phyloP scores from a whole-genome alignment of 371 early-diverging fungal genomes.

The Mucor plumbeus region DNA sequence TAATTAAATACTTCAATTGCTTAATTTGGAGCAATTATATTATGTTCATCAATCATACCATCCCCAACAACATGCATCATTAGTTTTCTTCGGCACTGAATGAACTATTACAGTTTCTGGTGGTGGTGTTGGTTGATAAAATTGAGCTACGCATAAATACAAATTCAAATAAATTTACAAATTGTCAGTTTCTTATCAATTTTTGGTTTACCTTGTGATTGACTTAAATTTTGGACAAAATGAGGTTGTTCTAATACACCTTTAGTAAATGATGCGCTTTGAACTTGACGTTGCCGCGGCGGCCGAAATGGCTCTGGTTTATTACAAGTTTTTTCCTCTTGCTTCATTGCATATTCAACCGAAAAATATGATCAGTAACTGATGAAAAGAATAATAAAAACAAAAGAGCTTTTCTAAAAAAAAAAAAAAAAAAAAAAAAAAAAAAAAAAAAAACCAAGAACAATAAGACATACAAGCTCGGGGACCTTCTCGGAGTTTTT shows the following conservation, averaged over 20 bases:
- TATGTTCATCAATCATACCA: constrained; percentile 18
- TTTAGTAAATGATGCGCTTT: constrained; percentile 5
- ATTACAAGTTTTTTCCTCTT: neutral
- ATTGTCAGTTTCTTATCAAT: neutral
- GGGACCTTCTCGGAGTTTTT: constrained; percentile 4
- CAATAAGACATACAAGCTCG: neutral
- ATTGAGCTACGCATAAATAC: constrained; percentile 2
- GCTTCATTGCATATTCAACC: constrained; percentile 4
- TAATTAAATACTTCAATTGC: neutral
- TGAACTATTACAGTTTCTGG: constrained; percentile 30
- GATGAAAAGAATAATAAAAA: neutral
- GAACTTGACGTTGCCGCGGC: neutral
- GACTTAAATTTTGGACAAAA: neutral
- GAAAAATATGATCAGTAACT: neutral
- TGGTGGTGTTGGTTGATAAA: constrained; percentile 33
- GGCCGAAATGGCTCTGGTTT: neutral
- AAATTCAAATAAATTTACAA: neutral
- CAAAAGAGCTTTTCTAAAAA: neutral
- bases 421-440: neutral
- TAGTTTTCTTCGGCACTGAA: constrained; percentile 28
- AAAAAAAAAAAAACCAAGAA: neutral
- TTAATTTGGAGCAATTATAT: neutral
- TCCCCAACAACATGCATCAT: constrained; percentile 34
- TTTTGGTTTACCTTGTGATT: neutral
- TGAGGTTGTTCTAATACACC: neutral